Evolutionary conservation across 192 early-diverging fungal species (phyloP).

Genomic region (Chytriomyces hyalinus): DNA sequence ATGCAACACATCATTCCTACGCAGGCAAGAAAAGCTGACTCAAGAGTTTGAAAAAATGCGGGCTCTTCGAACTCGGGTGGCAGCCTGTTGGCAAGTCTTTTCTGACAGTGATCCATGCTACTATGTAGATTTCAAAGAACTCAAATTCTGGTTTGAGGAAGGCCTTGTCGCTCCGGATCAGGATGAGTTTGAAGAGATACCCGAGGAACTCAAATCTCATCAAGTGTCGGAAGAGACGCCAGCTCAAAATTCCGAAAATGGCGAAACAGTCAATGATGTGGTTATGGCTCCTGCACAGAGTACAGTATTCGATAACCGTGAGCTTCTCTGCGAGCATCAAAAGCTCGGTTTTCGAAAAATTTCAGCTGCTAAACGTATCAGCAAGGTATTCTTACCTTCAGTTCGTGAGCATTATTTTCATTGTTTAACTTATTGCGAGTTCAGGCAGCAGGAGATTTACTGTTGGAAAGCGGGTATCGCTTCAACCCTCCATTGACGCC

Average conservation of each 20-base stretch:
- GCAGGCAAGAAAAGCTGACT: conserved; percentile 7
- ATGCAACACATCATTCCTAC: neutral
- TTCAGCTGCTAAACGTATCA: neutral
- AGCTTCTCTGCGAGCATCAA: conserved; percentile 14
- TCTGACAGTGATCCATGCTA: conserved; percentile 11
- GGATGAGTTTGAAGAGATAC: neutral
- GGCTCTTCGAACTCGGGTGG: neutral
- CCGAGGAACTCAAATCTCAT: neutral
- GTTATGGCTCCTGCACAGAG: neutral
- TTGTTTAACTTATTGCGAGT: neutral
- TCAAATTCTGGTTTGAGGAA: conserved; percentile 7
- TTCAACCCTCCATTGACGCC: conserved; percentile 20
- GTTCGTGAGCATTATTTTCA: neutral
- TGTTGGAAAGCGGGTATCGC: conserved; percentile 1
- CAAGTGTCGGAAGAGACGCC: neutral
- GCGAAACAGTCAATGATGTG: neutral
- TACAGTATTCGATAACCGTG: conserved; percentile 5
- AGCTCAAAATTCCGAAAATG: neutral
- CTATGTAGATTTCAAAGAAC: conserved; percentile 9
- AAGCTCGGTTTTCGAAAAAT: conserved; percentile 3
- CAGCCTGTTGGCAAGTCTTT: neutral
- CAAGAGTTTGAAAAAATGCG: conserved; percentile 1
- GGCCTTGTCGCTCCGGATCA: conserved; percentile 6
- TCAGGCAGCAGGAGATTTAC: conserved; percentile 21
- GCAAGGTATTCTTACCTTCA: neutral